Evolutionary conservation across 306 rosid species (phyloP).

Genomic region (Lithocarpus polystachyus): DNA sequence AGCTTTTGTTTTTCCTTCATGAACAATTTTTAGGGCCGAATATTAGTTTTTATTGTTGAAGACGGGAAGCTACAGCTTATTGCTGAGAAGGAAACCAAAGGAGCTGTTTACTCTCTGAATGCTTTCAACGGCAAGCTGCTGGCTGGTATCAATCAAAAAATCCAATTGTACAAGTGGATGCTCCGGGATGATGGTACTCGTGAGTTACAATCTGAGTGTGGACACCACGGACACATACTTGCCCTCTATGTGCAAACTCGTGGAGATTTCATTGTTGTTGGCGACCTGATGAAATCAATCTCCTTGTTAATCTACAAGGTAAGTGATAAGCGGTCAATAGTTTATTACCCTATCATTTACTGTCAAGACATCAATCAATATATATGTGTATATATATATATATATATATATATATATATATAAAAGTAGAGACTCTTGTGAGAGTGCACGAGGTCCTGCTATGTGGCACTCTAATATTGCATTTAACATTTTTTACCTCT

Average conservation of each 20-base stretch:
- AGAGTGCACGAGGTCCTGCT: too few relatives aligned
- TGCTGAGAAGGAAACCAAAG: conserved; percentile 98
- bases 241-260: conserved; percentile 97
- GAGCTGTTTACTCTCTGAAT: conserved; percentile 88
- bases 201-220: conserved; percentile 97
- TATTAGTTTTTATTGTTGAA: conserved; percentile 85
- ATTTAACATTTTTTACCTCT: too few relatives aligned
- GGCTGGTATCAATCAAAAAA: conserved; percentile 97
- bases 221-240: conserved; percentile 97
- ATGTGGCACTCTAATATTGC: too few relatives aligned
- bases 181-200: conserved; percentile 93
- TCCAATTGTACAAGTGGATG: conserved; percentile 96
- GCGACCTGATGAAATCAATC: not conserved
- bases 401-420: too few relatives aligned
- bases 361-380: not conserved
- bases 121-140: conserved; percentile 95
- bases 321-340: not conserved
- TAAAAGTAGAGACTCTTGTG: too few relatives aligned
- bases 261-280: conserved; percentile 61
- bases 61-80: conserved; percentile 95
- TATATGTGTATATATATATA: too few relatives aligned
- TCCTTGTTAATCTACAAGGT: conserved; percentile 79
- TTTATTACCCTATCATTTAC: not conserved
- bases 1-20: conserved; percentile 1
- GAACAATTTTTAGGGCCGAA: conserved; percentile 70